A percentile compares a stretch with the other conserved stretches of the same genome.
Evolutionary conservation across 2,329 filamentous ascomycete species (phyloP).

Genomic region (Xylaria polymorpha): DNA sequence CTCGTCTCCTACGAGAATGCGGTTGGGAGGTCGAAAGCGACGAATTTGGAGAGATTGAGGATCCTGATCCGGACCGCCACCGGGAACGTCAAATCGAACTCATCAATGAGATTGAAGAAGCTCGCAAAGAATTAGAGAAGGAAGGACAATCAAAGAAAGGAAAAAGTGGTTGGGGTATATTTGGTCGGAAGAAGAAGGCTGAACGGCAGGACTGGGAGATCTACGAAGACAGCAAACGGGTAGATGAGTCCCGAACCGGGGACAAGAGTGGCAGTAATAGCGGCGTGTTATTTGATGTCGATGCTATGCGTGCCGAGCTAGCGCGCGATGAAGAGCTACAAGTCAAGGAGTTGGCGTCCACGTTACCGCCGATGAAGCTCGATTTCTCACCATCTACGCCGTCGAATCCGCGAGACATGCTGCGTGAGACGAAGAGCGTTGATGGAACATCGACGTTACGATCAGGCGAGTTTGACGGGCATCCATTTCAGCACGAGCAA

Average conservation of each 20-base stretch:
- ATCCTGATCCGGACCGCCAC: conserved; percentile 96
- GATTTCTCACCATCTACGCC: conserved; percentile 60
- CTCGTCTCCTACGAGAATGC: conserved; percentile 83
- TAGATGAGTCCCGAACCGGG: conserved; percentile 50
- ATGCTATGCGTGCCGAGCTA: conserved; percentile 89
- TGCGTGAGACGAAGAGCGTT: conserved; percentile 62
- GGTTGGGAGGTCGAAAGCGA: conserved; percentile 93
- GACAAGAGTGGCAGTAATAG: conserved; percentile 64
- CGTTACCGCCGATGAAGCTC: conserved; percentile 89
- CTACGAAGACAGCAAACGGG: conserved; percentile 76
- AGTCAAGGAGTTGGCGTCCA: conserved; percentile 86
- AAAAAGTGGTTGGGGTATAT: conserved; percentile 70
- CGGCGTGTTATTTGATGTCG: conserved; percentile 90
- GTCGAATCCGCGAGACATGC: conserved; percentile 49
- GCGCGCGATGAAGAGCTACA: conserved; percentile 72
- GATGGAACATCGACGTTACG: conserved; percentile 53
- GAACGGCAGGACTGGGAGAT: conserved; percentile 94
- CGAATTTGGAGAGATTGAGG: conserved; percentile 96
- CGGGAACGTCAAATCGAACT: conserved; percentile 87
- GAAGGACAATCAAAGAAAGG: conserved; percentile 74
- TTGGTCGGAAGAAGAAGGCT: conserved; percentile 82
- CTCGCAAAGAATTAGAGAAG: conserved; percentile 84
- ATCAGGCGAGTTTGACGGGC: conserved; percentile 36
- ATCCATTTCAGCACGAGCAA: conserved; percentile 50
- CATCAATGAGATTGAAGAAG: conserved; percentile 96